Percentiles rank a stretch among this genome's conserved stretches.
phyloP scores from a whole-genome alignment of 2,329 filamentous ascomycete species.

The Trematosphaeria pertusa region DNA sequence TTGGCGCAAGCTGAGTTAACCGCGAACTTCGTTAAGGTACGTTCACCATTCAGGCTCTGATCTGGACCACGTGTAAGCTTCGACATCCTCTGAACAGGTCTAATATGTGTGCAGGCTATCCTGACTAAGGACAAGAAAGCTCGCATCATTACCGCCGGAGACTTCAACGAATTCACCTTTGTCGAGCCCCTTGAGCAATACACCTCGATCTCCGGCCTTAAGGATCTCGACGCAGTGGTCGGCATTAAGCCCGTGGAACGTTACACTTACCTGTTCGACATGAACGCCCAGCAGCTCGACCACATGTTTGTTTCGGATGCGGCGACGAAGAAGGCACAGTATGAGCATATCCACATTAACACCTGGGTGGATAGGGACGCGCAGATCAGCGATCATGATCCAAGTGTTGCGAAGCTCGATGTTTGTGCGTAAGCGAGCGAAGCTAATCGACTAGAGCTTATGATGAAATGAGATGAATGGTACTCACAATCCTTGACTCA shows the following conservation, averaged over 20 bases:
- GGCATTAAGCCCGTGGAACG: slow-evolving; percentile 63
- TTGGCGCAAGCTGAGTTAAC: slow-evolving; percentile 65
- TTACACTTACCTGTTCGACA: slow-evolving; percentile 75
- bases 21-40: slow-evolving; percentile 51
- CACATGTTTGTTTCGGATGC: slow-evolving; percentile 71
- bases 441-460: no score
- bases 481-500: no score
- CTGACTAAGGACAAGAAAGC: slow-evolving; percentile 64
- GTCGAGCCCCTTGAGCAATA: slow-evolving; percentile 67
- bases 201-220: slow-evolving; percentile 59
- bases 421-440: slow-evolving; percentile 62
- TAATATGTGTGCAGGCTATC: slow-evolving; percentile 50
- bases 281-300: slow-evolving; percentile 73
- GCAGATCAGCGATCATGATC: slow-evolving; percentile 72
- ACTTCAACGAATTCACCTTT: slow-evolving; percentile 76
- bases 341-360: slow-evolving; percentile 75
- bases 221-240: slow-evolving; percentile 68
- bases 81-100: slow-evolving; percentile 22
- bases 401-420: slow-evolving; percentile 68
- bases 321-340: slow-evolving; percentile 54
- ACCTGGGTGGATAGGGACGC: slow-evolving; percentile 67
- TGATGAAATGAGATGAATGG: no score
- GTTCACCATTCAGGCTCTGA: no score
- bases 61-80: no score
- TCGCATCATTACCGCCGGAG: slow-evolving; percentile 67